Evolutionary conservation across 352 stramenopile genomes (phyloP).

Genomic region (Phytophthora cryptogea): DNA sequence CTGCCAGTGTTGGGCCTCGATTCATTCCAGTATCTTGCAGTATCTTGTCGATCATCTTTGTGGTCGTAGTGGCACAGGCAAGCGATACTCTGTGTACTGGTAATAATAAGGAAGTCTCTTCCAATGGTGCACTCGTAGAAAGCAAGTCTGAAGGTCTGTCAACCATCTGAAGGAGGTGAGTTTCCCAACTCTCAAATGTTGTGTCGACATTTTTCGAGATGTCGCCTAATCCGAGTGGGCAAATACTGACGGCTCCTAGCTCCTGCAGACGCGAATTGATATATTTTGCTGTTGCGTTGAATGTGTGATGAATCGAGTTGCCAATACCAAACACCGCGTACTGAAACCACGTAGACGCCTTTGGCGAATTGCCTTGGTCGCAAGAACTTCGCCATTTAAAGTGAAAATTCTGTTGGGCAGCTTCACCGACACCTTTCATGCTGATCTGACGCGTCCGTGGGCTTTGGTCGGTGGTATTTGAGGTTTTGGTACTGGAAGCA

Average conservation of each 20-base stretch:
- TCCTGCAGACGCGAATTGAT: conserved; percentile 84
- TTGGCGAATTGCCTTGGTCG: neutral
- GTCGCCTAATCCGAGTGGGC: conserved; percentile 89
- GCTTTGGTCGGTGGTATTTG: conserved; percentile 1
- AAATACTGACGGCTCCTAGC: conserved; percentile 78
- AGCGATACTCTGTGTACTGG: neutral
- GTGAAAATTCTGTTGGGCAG: neutral
- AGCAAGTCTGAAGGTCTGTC: neutral
- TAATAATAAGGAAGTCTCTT: neutral
- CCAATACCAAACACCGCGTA: conserved; percentile 96
- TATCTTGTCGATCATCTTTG: neutral
- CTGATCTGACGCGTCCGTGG: neutral
- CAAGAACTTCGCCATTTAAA: conserved; percentile 8
- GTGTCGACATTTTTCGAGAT: conserved; percentile 86
- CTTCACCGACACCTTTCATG: neutral
- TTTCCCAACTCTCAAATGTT: conserved; percentile 65
- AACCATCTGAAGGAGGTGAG: conserved; percentile 43
- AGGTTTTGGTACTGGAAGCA: neutral
- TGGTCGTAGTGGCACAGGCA: neutral
- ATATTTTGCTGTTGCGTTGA: conserved; percentile 93
- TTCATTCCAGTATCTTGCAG: neutral
- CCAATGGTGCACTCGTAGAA: neutral
- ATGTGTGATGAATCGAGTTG: conserved; percentile 95
- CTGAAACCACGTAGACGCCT: conserved; percentile 47
- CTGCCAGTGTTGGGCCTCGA: conserved; percentile 10